Base-by-base conservation (phyloP, 345 rosid genomes). In the Rhodamnia rubescens region DNA sequence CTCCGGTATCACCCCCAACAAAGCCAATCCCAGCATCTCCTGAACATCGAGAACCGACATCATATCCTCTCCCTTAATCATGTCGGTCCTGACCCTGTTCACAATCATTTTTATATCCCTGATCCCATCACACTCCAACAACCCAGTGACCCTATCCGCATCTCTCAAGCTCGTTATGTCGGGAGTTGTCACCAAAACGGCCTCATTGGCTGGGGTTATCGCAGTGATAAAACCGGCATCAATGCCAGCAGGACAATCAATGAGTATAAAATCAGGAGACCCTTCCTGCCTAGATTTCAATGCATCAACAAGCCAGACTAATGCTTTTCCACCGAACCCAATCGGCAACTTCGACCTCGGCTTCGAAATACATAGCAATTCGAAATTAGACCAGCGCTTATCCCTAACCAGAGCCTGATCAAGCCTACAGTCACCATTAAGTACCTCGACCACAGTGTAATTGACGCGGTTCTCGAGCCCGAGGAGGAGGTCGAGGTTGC, bases 61-160 rank as follows among this genome's bases (percentile, higher is more conserved):
- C 99, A 97, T 97, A 88, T 97, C 99, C 82, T 97, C 99, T 29
- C 99, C 99, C 86, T 87, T 95, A n/a, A 97, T 97, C 99, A 97
- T 95, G 88, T 95, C 99, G 8, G 98, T 97, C 88, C 98, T 90
- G 7, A 94, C 98, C 87, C 99, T 75, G 84, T 97, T 97, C 90
- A 95, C 99, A 49, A 97, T 92, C 98, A 95, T 95, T 90, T 95
- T 97, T 11, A 97, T 97, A 85, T 97, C 99, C 86, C 98, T 75
- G 24, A 97, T 97, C 11, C 98, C 98, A 9, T 97, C 99, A 53
- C 99, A 95, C 85, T 97, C 98, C 5, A 95, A 86, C 85, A 97
- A 84, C 13, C 99, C 99, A 0, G 92, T 95, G 21, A 95, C 98
- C 51, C 98, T 93, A 91, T 95, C 98, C 0, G 99, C 99, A 14